Base-by-base conservation (phyloP, 1,139 yeast genomes). In the Lodderomyces margitis region DNA sequence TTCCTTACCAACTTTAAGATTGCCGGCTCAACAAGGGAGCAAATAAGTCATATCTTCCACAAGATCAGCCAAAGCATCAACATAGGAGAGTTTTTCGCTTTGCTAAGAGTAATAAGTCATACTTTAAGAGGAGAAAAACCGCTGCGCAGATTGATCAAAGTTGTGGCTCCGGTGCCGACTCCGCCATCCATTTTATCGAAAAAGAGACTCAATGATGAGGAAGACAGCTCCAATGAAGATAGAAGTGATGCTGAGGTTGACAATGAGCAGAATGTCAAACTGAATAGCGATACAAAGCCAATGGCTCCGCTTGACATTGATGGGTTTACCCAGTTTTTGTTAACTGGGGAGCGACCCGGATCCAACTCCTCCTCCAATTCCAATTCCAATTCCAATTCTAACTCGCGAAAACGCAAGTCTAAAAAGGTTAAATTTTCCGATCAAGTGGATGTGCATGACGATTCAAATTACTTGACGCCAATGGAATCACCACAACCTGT, bases 1-100 rank as follows among this genome's bases (percentile, higher is more conserved):
- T 85, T 85, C 51, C 61, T 85, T 44, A 59, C 68, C 46, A 85
- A 85, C 57, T 85, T 85, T 62, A 74, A 70, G 46, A 65, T 85
- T 14, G 55, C 78, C 1, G 62, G 62, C 1, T 49, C 54, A 1
- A 53, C 72, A 6, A 75, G 75, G 51, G 72, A 69, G 8, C 58
- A 74, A 42, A 66, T 83, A 40, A 64, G 62, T 39, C 64, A 65
- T 31, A 70, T 83, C 8, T 84, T 83, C 53, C 62, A 65, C 44
- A 74, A 76, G 41, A 72, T 76, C 39, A 56, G 70, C 25, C 57
- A 62, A 41, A 72, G 83, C 9, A 66, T 84, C 43, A 83, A 82
- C 52, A 78, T 83, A 45, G 91, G 91, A 4, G 87, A 83, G 57
- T 85, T 85, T 57, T 85, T 81, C 62, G 92, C 92, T 1, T 67